Evolutionary conservation across 2,329 filamentous ascomycete species (phyloP), one percentile per base, ranked within the genome.

Genomic region (Alternaria sp.): DNA sequence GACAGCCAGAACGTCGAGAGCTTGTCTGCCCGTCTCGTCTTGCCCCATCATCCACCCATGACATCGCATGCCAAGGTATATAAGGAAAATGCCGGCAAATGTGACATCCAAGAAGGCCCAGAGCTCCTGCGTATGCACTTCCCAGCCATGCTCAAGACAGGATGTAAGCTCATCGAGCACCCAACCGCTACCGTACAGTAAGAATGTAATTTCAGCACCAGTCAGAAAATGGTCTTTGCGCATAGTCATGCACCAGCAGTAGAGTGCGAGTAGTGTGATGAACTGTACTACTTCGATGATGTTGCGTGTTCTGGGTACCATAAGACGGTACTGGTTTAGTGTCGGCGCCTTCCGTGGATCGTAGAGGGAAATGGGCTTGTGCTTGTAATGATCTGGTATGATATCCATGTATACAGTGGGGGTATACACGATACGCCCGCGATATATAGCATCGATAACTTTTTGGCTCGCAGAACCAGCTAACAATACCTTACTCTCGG

Each of bases 81-180:
- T 79, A 69, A 85, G 81, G 74, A 92, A 95, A 32, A 95, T 89
- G 43, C 84, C 70, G n/a, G 89, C 86, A 71, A 94, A 96, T 5
- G 87, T 88, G 48, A 94, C 88, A 74, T 95, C 92, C 16, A 96
- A 85, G 71, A 96, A 95, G 0, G 92, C 93, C 92, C 92, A 96
- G 4, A 96, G 81, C 69, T 95, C 94, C 75, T 96, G 92, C 0
- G 92, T 93, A 72, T 95, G 94, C 1, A 95, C 92, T 59, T 88
- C 87, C 91, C 91, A 88, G 51, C 86, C 84, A 73, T 95, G 92
- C 65, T 92, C 92, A 16, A 92, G 77, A 28, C 93, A 89, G 0
- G 91, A 92, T 2, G 90, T 89, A 70, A 92, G 87, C 71, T 93
- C 90, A 73, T 94, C 91, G 32, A 94, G 80, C 3, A 88, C 88